Conservation (phyloP, 495 filamentous ascomycete genomes). For the Stereocaulon alpinum region DNA sequence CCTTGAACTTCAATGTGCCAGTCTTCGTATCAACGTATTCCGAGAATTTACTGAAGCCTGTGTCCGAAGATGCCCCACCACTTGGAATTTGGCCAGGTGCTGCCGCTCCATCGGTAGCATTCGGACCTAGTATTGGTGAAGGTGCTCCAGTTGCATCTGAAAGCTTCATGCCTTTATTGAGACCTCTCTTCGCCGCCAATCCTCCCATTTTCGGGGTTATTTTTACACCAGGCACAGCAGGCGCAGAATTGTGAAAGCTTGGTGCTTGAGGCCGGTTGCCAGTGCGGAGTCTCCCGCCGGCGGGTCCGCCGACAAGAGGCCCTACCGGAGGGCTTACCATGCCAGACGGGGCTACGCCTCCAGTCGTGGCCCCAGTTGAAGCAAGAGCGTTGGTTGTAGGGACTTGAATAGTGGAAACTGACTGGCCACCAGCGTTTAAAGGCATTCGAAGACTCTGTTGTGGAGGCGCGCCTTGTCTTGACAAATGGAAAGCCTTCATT, state of each 20-base stretch:
- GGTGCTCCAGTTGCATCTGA: conserved; percentile 38
- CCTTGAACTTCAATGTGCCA: conserved; percentile 84
- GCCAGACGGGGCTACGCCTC: conserved; percentile 5
- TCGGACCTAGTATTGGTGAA: neutral
- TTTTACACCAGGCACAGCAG: conserved; percentile 28
- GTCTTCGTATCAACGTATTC: conserved; percentile 86
- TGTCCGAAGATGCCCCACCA: conserved; percentile 23
- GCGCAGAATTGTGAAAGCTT: conserved; percentile 42
- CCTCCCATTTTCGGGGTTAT: conserved; percentile 42
- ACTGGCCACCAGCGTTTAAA: conserved; percentile 18
- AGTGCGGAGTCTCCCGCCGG: conserved; percentile 32
- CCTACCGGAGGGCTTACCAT: conserved; percentile 24
- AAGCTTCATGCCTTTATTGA: conserved; percentile 41
- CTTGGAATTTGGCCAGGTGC: conserved; percentile 13
- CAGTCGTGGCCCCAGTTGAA: conserved; percentile 13
- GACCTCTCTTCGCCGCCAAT: conserved; percentile 42
- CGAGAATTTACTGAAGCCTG: conserved; percentile 81
- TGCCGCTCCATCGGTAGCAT: neutral
- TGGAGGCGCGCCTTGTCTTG: conserved; percentile 46
- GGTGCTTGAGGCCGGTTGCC: conserved; percentile 31
- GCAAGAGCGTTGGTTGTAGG: conserved; percentile 23
- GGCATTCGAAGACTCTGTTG: conserved; percentile 22
- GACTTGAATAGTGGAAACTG: conserved; percentile 29
- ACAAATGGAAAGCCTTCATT: conserved; percentile 66
- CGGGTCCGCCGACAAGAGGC: conserved; percentile 29